These are phyloP conservation scores for Sclerotinia glacialis DNA, from an alignment of 2,329 filamentous ascomycete species.

Conservation along the genomic window DNA sequence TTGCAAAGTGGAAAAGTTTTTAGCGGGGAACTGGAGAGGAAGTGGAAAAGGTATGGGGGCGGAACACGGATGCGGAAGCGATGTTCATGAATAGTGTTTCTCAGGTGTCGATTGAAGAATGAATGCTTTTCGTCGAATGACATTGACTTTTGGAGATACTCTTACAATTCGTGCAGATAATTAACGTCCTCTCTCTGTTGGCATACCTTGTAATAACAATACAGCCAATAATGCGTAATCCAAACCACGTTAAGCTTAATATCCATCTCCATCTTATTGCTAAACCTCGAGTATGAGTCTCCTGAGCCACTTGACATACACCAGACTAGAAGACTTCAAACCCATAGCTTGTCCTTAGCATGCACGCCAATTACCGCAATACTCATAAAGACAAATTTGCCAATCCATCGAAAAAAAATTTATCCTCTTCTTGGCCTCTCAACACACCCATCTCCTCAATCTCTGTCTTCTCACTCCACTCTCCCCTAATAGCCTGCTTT, in stretches of 20 bases:
- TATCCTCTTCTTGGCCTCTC: not conserved
- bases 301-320: not conserved
- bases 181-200: too few species aligned
- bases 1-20: too few species aligned
- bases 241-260: not conserved
- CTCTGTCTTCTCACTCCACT: not conserved
- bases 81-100: not conserved
- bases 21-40: too few species aligned
- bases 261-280: not conserved
- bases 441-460: not conserved
- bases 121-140: not conserved
- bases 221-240: not conserved
- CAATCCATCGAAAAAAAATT: not conserved
- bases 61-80: too few species aligned
- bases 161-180: not conserved
- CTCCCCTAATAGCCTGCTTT: not conserved
- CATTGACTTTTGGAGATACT: not conserved
- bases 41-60: too few species aligned
- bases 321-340: not conserved
- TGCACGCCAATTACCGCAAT: not conserved
- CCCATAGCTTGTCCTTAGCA: too few species aligned
- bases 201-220: too few species aligned
- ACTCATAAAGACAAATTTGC: slow-evolving; percentile 4
- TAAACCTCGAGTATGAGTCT: not conserved
- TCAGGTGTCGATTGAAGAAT: not conserved